These are phyloP conservation scores for Fusarium setosum DNA, from an alignment of 2,329 filamentous ascomycete genomes.

Conservation along the genomic window DNA sequence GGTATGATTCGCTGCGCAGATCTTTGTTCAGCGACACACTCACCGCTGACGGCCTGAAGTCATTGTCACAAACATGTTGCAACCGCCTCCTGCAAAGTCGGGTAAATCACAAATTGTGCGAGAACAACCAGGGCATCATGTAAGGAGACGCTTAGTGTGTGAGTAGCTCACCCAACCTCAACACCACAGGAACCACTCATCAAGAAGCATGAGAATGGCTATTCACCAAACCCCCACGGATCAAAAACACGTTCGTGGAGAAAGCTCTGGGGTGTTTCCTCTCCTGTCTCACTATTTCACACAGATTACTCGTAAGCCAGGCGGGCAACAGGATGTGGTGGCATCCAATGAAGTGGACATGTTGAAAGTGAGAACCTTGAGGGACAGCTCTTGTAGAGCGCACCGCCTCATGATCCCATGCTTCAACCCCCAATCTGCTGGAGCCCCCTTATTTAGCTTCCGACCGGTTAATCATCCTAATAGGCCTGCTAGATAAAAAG, in stretches of 20 bases:
- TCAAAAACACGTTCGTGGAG: constrained; percentile 1
- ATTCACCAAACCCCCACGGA: constrained; percentile 5
- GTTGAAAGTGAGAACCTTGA: constrained; percentile 43
- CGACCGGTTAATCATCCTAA: not conserved
- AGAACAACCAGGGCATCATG: not conserved
- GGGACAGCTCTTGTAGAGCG: constrained; percentile 34
- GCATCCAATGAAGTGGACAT: constrained; percentile 31
- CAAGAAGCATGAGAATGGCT: not conserved
- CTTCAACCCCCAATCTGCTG: constrained; percentile 23
- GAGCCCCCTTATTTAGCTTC: not conserved
- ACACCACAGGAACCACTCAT: not conserved
- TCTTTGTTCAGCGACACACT: not conserved
- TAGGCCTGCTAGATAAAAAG: not conserved
- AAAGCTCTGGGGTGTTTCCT: constrained; percentile 2
- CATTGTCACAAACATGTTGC: not conserved
- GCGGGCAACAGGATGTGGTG: constrained; percentile 25
- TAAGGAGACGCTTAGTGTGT: not conserved
- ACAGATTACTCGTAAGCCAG: constrained; percentile 28
- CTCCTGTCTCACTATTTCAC: constrained; percentile 14
- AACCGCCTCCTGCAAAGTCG: not conserved
- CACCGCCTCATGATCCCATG: constrained; percentile 24
- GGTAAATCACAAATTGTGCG: not conserved
- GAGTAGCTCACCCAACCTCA: not conserved
- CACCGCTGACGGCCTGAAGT: not conserved
- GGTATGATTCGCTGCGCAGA: constrained; percentile 33